Evolutionary conservation across 495 filamentous ascomycete genomes (phyloP), one percentile per base, ranked within the genome.

Genomic region (Trichoderma gamsii): DNA sequence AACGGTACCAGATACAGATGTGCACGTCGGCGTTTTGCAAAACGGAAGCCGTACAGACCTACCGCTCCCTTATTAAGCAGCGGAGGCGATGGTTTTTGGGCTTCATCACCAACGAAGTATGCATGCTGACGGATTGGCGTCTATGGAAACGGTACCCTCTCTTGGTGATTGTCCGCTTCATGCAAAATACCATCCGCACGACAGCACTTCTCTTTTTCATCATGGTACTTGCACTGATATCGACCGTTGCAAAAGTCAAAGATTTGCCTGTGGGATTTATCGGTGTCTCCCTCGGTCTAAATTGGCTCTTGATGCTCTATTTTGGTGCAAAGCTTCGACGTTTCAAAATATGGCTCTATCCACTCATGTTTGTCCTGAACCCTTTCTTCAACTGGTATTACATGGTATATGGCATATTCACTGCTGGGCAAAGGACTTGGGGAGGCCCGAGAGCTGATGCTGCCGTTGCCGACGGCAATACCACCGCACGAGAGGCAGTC

Each of bases 331-430:
- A 89, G 74, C 85, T 99, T 68, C 90, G 88, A 72, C 88, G 95
- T 15, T 97, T 85, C 79, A 98, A 99, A 81, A 87, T 92, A 69
- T 93, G 90, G 90, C 84, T 97, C 1, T 99, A 99, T 74, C 93
- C 94, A 0, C 65, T 99, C 67, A 97, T 99, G 93, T 99, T 98
- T 74, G 77, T 97, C 65, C 74, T 97, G 68, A 97, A 97, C 73
- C 95, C 95, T 0, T 96, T 97, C 75, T 94, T 98, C 84, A 98
- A 99, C 78, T 99, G 95, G 95, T 83, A 92, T 46, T 99, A 98
- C 80, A 97, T 97, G 90, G 89, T 97, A 12, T 89, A 89, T 74
- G 86, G 86, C 52, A 88, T 88, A 41, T 97, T 96, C 76, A 99
- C 95, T 6, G 93, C 95, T 25, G 93, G 94, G 25, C 92, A 97